These are phyloP conservation scores for Zizania palustris DNA, from an alignment of 202 grass and related monocot genomes.

Conservation along the genomic window DNA sequence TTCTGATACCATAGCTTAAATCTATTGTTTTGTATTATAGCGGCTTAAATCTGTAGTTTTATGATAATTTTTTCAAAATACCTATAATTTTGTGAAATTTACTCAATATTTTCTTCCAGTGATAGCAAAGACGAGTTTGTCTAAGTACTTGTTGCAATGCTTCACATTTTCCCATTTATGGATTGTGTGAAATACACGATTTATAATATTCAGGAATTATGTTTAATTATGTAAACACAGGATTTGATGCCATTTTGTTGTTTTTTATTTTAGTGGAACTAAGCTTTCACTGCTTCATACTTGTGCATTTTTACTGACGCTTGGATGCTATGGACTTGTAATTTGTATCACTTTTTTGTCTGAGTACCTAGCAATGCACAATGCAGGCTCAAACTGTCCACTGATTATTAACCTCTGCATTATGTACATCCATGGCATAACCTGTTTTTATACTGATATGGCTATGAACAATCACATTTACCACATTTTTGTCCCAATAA, in stretches of 20 bases:
- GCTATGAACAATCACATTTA: not conserved
- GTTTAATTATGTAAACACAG: not conserved
- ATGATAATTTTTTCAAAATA: too few species aligned
- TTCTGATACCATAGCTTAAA: too few species aligned
- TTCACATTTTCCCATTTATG: not conserved
- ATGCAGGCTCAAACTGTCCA: not conserved
- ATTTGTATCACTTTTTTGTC: constrained; percentile 10
- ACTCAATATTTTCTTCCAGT: constrained; percentile 2
- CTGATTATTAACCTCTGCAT: not conserved
- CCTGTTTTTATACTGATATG: constrained; percentile 4
- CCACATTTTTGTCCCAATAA: not conserved
- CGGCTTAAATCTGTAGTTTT: too few species aligned
- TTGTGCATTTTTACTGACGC: not conserved
- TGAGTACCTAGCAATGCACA: constrained; percentile 15
- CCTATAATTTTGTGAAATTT: too few species aligned
- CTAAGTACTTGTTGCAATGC: not conserved
- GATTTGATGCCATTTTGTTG: not conserved
- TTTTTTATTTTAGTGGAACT: constrained; percentile 15
- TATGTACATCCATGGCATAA: constrained; percentile 1
- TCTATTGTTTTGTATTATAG: too few species aligned
- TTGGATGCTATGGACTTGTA: not conserved
- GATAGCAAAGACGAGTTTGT: not conserved
- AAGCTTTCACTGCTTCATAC: not conserved
- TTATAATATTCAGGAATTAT: not conserved
- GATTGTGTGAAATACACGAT: too few species aligned